phyloP scores from a whole-genome alignment of 2,329 filamentous ascomycete species.

The Trichoderma koningii region DNA sequence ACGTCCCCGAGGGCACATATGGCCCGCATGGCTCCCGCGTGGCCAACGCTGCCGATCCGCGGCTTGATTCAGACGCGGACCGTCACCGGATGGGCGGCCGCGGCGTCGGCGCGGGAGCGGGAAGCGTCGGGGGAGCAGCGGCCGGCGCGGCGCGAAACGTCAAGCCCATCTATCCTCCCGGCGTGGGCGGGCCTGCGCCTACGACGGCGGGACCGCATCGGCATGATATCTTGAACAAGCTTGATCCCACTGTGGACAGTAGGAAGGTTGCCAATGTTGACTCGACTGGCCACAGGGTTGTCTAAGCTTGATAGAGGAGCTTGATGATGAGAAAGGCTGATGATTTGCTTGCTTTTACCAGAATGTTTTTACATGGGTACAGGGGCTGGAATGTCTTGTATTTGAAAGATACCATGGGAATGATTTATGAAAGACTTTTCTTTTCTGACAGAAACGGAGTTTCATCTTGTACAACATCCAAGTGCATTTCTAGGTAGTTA shows the following conservation, averaged over 20 bases:
- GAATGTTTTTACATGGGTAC: background rate
- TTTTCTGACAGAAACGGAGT: background rate
- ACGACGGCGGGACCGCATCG: constrained; percentile 29
- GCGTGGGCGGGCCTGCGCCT: constrained; percentile 24
- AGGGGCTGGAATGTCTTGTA: background rate
- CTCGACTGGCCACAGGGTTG: background rate
- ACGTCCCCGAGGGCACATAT: constrained; percentile 26
- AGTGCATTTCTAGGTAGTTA: background rate
- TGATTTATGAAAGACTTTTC: background rate
- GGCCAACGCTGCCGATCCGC: constrained; percentile 50
- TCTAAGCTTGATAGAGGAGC: background rate
- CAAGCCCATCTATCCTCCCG: background rate
- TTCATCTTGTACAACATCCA: background rate
- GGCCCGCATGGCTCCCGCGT: constrained; percentile 41
- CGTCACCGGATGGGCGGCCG: background rate
- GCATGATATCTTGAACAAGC: constrained; percentile 28
- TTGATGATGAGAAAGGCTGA: background rate
- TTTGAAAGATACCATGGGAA: constrained; percentile 15
- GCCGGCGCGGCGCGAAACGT: background rate
- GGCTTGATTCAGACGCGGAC: constrained; percentile 44
- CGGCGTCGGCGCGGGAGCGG: background rate
- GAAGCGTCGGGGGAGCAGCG: background rate
- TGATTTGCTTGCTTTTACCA: background rate
- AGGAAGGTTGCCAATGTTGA: constrained; percentile 3
- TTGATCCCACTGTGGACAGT: constrained; percentile 28